These are phyloP conservation scores for Tripidium arundinaceum DNA, from an alignment of 202 grass and related monocot species.

Conservation along the genomic window DNA sequence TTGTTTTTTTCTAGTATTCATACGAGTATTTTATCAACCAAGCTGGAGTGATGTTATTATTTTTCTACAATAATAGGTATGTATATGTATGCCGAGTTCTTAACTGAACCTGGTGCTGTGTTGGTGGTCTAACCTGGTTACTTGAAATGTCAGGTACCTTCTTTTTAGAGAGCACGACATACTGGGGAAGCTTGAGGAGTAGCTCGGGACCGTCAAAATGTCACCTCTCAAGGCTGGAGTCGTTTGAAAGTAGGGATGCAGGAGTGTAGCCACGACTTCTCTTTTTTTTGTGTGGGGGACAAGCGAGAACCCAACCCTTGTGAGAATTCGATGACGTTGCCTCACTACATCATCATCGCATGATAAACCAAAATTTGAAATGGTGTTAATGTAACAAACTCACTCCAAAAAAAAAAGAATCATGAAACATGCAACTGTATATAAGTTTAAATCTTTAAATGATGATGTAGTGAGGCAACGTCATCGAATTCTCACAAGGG, in stretches of 20 bases:
- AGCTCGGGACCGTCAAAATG: not conserved
- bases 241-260: conserved; percentile 10
- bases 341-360: not conserved
- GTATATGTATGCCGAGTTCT: not conserved
- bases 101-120: not conserved
- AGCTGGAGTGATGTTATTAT: not conserved
- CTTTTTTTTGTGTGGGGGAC: not conserved
- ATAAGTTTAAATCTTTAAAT: too few species aligned
- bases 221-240: not conserved
- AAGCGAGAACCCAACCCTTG: not conserved
- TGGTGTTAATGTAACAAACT: too few species aligned
- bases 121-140: not conserved
- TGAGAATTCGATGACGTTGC: conserved; percentile 12
- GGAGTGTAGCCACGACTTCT: not conserved
- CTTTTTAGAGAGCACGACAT: conserved; percentile 51
- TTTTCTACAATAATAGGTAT: not conserved
- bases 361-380: too few species aligned
- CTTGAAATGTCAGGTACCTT: conserved; percentile 36
- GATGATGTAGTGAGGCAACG: too few species aligned
- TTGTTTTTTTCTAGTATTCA: not conserved
- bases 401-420: too few species aligned
- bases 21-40: not conserved
- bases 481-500: too few species aligned
- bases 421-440: too few species aligned
- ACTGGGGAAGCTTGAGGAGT: conserved; percentile 40